A percentile compares a stretch with the other conserved stretches of the same genome.
Conservation (phyloP, 2,329 filamentous ascomycete genomes). For the Claviceps digitariae region DNA sequence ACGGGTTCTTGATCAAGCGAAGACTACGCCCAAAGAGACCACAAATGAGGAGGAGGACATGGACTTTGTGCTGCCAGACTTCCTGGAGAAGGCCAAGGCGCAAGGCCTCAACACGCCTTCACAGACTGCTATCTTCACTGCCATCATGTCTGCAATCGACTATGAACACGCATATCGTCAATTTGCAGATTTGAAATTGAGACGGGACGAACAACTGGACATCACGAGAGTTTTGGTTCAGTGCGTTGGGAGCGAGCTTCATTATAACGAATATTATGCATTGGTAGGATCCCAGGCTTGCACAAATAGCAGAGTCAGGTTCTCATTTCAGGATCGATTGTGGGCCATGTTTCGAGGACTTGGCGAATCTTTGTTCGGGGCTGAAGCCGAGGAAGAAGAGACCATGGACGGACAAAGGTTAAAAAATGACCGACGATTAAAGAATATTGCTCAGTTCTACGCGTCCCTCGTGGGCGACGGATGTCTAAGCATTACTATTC, state of each 20-base stretch:
- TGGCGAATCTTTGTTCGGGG: constrained; percentile 65
- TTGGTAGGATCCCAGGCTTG: constrained; percentile 71
- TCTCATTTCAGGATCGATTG: constrained; percentile 75
- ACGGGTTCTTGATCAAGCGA: constrained; percentile 10
- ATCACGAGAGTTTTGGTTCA: constrained; percentile 79
- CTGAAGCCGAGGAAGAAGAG: constrained; percentile 44
- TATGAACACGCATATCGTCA: constrained; percentile 72
- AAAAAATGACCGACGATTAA: constrained; percentile 34
- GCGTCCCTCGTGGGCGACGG: constrained; percentile 35
- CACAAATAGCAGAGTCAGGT: constrained; percentile 58
- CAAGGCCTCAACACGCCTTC: constrained; percentile 81
- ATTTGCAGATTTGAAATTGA: constrained; percentile 69
- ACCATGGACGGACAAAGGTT: constrained; percentile 32
- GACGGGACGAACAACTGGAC: constrained; percentile 73
- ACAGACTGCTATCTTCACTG: constrained; percentile 82
- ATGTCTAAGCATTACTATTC: constrained; percentile 31
- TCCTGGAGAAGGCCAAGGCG: constrained; percentile 57
- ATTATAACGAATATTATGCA: constrained; percentile 89
- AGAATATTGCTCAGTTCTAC: constrained; percentile 41
- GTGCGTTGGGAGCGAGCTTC: constrained; percentile 68
- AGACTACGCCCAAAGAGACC: constrained; percentile 10
- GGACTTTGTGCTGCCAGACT: constrained; percentile 46
- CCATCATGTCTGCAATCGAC: constrained; percentile 75
- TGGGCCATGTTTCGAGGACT: constrained; percentile 77
- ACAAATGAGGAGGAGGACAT: constrained; percentile 34